phyloP scores from a whole-genome alignment of 345 rosid genomes.

The Pistacia vera region DNA sequence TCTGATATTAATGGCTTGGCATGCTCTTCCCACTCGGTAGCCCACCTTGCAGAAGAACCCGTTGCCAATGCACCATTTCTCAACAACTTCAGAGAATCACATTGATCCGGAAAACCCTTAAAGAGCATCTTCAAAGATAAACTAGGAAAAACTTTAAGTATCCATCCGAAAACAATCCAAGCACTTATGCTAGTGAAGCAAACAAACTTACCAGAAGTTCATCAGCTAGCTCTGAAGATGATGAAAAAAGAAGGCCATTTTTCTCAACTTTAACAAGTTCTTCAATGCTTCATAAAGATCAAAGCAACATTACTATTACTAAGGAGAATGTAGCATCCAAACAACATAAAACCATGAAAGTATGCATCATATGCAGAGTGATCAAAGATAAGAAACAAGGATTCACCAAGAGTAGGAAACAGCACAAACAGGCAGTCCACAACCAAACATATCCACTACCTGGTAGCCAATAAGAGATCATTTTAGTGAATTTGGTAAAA shows the following conservation, averaged over 20 bases:
- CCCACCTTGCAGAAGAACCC: conserved; percentile 81
- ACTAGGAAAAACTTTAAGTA: too few species aligned
- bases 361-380: background rate
- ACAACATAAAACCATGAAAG: background rate
- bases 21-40: conserved; percentile 87
- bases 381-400: conserved; percentile 3
- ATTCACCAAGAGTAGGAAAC: conserved; percentile 92
- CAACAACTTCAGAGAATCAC: conserved; percentile 55
- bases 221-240: conserved; percentile 88
- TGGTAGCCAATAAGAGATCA: conserved; percentile 30
- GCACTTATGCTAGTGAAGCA: background rate
- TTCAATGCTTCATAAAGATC: conserved; percentile 57
- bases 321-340: background rate
- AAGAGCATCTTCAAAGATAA: conserved; percentile 63
- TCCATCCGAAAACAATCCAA: too few species aligned
- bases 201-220: conserved; percentile 65
- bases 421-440: conserved; percentile 95
- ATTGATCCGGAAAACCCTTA: conserved; percentile 77
- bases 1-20: conserved; percentile 73
- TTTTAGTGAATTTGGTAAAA: background rate
- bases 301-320: conserved; percentile 3
- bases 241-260: conserved; percentile 95
- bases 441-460: conserved; percentile 99
- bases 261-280: conserved; percentile 80
- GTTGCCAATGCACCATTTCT: conserved; percentile 67